Conservation (phyloP, 495 filamentous ascomycete species). For the Pseudoneurospora amorphoporcata region DNA sequence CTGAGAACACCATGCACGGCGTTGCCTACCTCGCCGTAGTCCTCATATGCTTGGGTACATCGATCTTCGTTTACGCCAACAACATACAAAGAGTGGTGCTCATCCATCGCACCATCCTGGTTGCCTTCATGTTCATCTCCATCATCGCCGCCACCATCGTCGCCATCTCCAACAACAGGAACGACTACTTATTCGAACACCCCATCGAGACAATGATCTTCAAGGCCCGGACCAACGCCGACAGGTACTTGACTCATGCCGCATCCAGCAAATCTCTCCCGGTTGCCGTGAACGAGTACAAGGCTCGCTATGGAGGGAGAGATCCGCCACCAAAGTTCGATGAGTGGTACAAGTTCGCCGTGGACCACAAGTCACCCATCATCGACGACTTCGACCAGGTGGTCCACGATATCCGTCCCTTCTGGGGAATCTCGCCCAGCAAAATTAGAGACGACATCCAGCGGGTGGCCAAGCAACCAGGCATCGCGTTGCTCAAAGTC, state of each 20-base stretch:
- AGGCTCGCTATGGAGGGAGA: constrained; percentile 41
- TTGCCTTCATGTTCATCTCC: constrained; percentile 21
- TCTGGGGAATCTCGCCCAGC: constrained; percentile 56
- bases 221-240: constrained; percentile 36
- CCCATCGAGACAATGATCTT: constrained; percentile 44
- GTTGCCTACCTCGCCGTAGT: constrained; percentile 18
- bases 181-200: constrained; percentile 20
- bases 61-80: constrained; percentile 28
- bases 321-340: constrained; percentile 56
- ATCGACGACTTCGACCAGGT: constrained; percentile 74
- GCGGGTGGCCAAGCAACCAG: constrained; percentile 27
- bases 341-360: constrained; percentile 66
- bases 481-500: constrained; percentile 33
- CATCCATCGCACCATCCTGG: constrained; percentile 28
- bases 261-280: constrained; percentile 39
- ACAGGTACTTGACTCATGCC: constrained; percentile 34
- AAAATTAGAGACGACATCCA: constrained; percentile 41
- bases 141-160: constrained; percentile 24
- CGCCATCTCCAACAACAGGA: constrained; percentile 10
- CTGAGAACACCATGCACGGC: constrained; percentile 24
- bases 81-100: constrained; percentile 29
- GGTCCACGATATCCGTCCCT: constrained; percentile 56
- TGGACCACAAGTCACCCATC: constrained; percentile 47
- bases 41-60: constrained; percentile 28
- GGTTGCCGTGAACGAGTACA: constrained; percentile 49